phyloP scores from a whole-genome alignment of 768 basidiomycete species.

The Leucocoprinus sp. region DNA sequence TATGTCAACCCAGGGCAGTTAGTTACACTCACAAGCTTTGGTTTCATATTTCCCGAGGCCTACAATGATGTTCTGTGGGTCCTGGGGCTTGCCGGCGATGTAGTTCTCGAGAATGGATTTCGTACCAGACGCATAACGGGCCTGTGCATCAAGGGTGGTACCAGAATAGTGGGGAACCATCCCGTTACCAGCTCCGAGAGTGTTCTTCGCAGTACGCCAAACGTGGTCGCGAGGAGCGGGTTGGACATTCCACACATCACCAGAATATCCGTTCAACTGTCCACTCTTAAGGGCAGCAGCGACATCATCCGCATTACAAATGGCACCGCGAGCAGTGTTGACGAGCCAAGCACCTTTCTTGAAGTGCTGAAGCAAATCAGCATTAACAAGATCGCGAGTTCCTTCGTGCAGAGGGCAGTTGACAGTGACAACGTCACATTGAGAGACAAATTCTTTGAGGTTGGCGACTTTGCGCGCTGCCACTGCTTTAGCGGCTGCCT shows the following conservation, averaged over 20 bases:
- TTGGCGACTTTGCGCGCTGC: conserved; percentile 69
- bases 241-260: conserved; percentile 83
- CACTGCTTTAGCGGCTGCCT: conserved; percentile 59
- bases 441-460: conserved; percentile 53
- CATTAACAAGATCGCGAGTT: conserved; percentile 72
- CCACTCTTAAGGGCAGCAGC: conserved; percentile 70
- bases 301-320: conserved; percentile 79
- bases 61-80: conserved; percentile 76
- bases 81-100: conserved; percentile 54
- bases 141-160: conserved; percentile 85
- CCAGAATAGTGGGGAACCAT: conserved; percentile 87
- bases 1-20: neutral
- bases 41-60: conserved; percentile 51
- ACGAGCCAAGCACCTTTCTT: conserved; percentile 91
- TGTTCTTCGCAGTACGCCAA: conserved; percentile 80
- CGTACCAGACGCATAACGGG: conserved; percentile 71
- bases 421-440: conserved; percentile 77
- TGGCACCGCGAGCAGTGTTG: conserved; percentile 90
- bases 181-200: conserved; percentile 78
- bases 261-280: conserved; percentile 55
- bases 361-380: conserved; percentile 77
- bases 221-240: conserved; percentile 82
- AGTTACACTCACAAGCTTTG: conserved; percentile 31
- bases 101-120: conserved; percentile 69
- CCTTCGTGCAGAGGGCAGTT: conserved; percentile 86